phyloP scores from a whole-genome alignment of 2,329 filamentous ascomycete species.

The Sclerotinia subarctica region DNA sequence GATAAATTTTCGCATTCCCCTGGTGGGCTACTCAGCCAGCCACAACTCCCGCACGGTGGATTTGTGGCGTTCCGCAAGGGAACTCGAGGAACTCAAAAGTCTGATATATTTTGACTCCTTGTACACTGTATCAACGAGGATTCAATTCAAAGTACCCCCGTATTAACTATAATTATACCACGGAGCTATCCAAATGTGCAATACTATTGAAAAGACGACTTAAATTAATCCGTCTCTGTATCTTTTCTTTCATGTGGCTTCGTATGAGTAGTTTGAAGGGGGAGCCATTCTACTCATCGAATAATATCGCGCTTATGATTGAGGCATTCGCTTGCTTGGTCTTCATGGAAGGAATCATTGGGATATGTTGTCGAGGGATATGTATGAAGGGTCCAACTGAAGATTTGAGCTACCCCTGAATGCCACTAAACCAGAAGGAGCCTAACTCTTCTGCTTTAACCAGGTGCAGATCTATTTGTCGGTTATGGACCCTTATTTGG shows the following conservation, averaged over 20 bases:
- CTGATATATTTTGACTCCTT: not conserved
- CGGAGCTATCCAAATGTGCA: not conserved
- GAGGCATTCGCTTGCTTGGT: not conserved
- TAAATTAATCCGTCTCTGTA: too few relatives aligned
- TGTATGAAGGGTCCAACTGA: not conserved
- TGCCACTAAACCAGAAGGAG: not conserved
- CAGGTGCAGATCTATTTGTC: not conserved
- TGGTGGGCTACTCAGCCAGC: not conserved
- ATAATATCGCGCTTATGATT: not conserved
- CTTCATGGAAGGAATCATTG: not conserved
- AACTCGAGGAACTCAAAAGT: not conserved
- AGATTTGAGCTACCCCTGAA: not conserved
- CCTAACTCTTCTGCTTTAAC: not conserved
- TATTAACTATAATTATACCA: not conserved
- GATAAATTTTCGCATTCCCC: not conserved
- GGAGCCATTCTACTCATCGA: not conserved
- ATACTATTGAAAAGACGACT: not conserved
- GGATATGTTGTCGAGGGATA: not conserved
- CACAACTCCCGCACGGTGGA: not conserved
- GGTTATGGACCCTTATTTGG: not conserved
- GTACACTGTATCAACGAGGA: constrained; percentile 1
- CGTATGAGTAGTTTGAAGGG: not conserved
- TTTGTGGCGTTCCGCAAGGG: not conserved
- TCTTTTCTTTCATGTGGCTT: not conserved
- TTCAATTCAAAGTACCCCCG: not conserved